Percentiles rank a stretch among this genome's conserved stretches.
These are phyloP conservation scores for Podila minutissima DNA, from an alignment of 192 early-diverging fungal genomes.

Conservation along the genomic window DNA sequence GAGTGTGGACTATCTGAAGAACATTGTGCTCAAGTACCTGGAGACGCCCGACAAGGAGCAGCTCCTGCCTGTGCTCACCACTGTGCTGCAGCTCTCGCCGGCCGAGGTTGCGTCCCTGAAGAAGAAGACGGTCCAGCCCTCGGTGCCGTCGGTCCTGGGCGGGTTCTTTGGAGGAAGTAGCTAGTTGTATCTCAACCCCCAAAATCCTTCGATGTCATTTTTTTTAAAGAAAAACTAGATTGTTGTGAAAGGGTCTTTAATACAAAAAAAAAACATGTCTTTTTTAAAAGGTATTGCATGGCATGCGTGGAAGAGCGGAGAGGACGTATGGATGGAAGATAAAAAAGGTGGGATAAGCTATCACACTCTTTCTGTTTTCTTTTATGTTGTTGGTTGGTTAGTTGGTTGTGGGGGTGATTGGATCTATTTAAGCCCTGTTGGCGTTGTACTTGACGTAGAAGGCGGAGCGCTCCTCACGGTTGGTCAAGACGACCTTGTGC, in stretches of 20 bases:
- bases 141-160: constrained; percentile 32
- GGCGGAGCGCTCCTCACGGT: constrained; percentile 16
- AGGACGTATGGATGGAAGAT: background rate
- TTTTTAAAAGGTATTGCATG: background rate
- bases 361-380: background rate
- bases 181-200: background rate
- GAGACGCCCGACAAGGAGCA: constrained; percentile 60
- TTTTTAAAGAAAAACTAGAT: no score
- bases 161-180: constrained; percentile 40
- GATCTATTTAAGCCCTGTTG: constrained; percentile 24
- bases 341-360: background rate
- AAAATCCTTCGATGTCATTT: no score
- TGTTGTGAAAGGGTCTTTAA: background rate
- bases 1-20: constrained; percentile 77
- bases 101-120: constrained; percentile 45
- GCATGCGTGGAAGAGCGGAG: background rate
- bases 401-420: background rate
- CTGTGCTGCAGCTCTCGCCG: constrained; percentile 56
- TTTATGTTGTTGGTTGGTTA: background rate
- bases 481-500: constrained; percentile 17
- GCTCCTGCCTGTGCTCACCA: constrained; percentile 52
- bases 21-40: constrained; percentile 74
- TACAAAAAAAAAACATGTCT: background rate
- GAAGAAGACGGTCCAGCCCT: constrained; percentile 38
- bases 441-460: constrained; percentile 32